A percentile compares a stretch with the other conserved stretches of the same genome.
These are phyloP conservation scores for Vaccinium vitisidaea DNA, from an alignment of 148 eudicot species.

Conservation along the genomic window DNA sequence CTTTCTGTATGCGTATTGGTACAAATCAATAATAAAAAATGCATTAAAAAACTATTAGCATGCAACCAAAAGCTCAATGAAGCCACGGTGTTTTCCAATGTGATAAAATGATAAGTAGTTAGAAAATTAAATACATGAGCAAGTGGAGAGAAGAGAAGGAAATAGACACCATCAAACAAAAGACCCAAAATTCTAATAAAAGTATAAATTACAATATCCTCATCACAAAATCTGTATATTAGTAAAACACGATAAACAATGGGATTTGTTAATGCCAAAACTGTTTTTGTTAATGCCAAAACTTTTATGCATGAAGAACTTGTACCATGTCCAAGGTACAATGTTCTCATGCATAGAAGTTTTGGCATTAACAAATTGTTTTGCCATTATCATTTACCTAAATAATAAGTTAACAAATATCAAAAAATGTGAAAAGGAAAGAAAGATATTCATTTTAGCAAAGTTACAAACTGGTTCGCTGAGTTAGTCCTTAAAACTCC, in stretches of 20 bases:
- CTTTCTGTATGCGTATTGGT: background rate
- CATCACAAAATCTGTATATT: background rate
- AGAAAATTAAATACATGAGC: slow-evolving; percentile 5
- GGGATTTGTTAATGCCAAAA: no score
- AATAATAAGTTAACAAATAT: background rate
- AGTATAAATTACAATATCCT: background rate
- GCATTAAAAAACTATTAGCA: background rate
- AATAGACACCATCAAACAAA: background rate
- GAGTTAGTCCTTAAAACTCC: background rate
- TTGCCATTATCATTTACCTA: no score
- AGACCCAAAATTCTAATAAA: background rate
- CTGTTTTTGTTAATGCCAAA: no score
- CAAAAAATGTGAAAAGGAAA: background rate
- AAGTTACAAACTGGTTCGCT: background rate
- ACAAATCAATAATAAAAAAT: background rate
- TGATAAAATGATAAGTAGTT: background rate
- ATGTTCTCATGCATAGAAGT: no score
- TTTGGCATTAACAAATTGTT: no score
- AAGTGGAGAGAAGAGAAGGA: background rate
- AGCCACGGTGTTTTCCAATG: slow-evolving; percentile 1
- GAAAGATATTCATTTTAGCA: background rate
- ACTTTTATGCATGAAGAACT: no score
- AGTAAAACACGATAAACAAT: background rate
- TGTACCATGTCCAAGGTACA: no score
- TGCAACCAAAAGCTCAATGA: background rate